These are phyloP conservation scores for Eucalyptus cladocalyx DNA, from an alignment of 345 rosid genomes.

Conservation along the genomic window DNA sequence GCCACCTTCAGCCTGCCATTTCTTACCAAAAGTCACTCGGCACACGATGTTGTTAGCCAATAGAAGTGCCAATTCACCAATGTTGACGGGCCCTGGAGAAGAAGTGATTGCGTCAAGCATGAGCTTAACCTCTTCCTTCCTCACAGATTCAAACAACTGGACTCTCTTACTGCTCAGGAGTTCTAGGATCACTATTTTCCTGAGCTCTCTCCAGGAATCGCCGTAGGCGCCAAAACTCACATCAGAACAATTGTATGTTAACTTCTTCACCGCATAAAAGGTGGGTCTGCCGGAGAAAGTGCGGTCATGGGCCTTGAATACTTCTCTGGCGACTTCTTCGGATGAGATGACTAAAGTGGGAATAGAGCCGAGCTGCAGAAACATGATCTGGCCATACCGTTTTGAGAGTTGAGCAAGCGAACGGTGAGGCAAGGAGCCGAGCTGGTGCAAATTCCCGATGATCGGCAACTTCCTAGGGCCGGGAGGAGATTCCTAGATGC, in stretches of 20 bases:
- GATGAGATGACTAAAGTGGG: constrained; percentile 33
- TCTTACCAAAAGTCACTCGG: constrained; percentile 21
- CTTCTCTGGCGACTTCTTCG: constrained; percentile 9
- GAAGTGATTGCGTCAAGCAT: constrained; percentile 2
- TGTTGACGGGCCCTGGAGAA: constrained; percentile 1
- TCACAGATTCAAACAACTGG: constrained; percentile 10
- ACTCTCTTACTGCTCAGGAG: constrained; percentile 26
- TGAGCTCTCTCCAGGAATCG: constrained; percentile 20
- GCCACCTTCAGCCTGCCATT: not conserved
- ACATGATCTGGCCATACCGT: constrained; percentile 25
- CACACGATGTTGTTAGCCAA: constrained; percentile 15
- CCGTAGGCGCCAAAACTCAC: constrained; percentile 24
- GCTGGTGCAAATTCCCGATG: constrained; percentile 32
- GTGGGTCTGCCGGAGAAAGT: constrained; percentile 21
- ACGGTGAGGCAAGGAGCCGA: constrained; percentile 6
- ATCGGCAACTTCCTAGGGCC: constrained; percentile 27
- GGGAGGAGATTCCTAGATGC: constrained; percentile 5
- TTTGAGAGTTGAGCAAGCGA: constrained; percentile 15
- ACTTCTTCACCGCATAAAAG: not conserved
- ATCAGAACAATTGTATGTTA: constrained; percentile 6
- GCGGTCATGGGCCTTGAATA: constrained; percentile 24
- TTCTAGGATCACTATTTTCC: constrained; percentile 17
- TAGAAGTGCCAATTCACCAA: not conserved
- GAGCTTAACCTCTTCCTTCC: constrained; percentile 15
- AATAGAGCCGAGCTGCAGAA: constrained; percentile 26